phyloP scores from a whole-genome alignment of 169 alveolate species.

The Eimeria falciformis region DNA sequence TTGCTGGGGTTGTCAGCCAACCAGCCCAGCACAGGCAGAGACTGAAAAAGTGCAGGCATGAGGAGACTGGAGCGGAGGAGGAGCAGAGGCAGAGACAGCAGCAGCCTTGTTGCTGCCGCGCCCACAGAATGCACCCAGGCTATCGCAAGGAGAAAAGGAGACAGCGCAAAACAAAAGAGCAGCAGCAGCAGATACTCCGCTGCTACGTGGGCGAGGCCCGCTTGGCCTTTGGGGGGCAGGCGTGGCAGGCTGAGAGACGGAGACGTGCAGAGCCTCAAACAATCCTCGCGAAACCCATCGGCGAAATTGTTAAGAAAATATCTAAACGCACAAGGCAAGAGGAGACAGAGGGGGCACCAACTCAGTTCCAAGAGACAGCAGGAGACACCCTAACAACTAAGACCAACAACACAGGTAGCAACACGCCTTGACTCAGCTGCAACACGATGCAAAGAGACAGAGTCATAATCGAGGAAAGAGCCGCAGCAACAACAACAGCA shows the following conservation, averaged over 20 bases:
- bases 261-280: constrained; percentile 36
- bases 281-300: constrained; percentile 81
- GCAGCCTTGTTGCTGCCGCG: background rate
- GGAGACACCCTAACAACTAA: background rate
- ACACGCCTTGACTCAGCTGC: constrained; percentile 1
- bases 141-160: background rate
- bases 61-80: constrained; percentile 5
- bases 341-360: too few relatives aligned
- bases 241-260: background rate
- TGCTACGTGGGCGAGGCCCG: constrained; percentile 16
- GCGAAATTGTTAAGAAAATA: constrained; percentile 77
- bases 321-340: constrained; percentile 42
- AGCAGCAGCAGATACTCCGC: background rate
- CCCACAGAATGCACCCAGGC: background rate
- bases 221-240: background rate
- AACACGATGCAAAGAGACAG: background rate
- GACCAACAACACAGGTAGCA: background rate
- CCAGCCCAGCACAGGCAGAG: constrained; percentile 8
- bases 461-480: background rate
- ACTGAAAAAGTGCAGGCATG: constrained; percentile 6
- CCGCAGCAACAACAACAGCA: constrained; percentile 16
- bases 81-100: background rate
- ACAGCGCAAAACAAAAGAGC: background rate
- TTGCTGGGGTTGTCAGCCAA: background rate
- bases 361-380: too few relatives aligned